A percentile compares a stretch with the other conserved stretches of the same genome.
phyloP scores from a whole-genome alignment of 2,329 filamentous ascomycete genomes.

The Pyrenochaeta sp. region DNA sequence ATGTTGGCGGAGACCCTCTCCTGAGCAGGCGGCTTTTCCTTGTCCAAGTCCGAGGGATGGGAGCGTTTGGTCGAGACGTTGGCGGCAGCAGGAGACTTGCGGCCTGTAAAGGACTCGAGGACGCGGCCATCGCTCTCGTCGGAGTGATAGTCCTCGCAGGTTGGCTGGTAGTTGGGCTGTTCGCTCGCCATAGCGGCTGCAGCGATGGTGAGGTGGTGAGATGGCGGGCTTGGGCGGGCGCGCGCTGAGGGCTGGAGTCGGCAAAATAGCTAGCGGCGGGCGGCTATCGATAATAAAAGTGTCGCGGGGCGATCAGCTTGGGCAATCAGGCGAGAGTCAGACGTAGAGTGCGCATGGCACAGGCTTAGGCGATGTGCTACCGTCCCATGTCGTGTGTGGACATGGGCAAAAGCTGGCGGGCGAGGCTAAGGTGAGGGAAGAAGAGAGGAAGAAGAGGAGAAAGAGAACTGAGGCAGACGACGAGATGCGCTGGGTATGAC shows the following conservation, averaged over 20 bases:
- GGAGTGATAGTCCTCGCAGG: conserved; percentile 53
- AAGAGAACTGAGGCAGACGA: conserved; percentile 19
- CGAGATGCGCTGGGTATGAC: conserved; percentile 19
- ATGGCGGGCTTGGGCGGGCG: conserved; percentile 14
- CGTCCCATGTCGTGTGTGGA: conserved; percentile 19
- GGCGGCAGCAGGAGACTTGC: conserved; percentile 57
- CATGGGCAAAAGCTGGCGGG: conserved; percentile 1
- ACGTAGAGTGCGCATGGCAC: conserved; percentile 22
- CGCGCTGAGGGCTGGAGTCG: conserved; percentile 15
- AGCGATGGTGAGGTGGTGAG: conserved; percentile 10
- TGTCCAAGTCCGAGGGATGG: conserved; percentile 46
- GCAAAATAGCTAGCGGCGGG: conserved; percentile 30
- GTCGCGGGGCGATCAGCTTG: conserved; percentile 24
- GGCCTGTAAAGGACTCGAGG: conserved; percentile 46
- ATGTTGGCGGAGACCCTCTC: conserved; percentile 43
- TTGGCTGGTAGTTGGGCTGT: conserved; percentile 29
- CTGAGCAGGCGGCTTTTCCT: conserved; percentile 36
- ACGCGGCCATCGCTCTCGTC: conserved; percentile 46
- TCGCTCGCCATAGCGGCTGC: conserved; percentile 32
- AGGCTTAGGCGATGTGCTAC: conserved; percentile 13
- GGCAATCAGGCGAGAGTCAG: conserved; percentile 27
- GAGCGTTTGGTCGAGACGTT: conserved; percentile 61
- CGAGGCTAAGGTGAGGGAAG: not conserved
- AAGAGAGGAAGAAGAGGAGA: conserved; percentile 8
- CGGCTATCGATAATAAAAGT: conserved; percentile 26